Conservation (phyloP, 495 filamentous ascomycete species). For the Corynascus novoguineensis region DNA sequence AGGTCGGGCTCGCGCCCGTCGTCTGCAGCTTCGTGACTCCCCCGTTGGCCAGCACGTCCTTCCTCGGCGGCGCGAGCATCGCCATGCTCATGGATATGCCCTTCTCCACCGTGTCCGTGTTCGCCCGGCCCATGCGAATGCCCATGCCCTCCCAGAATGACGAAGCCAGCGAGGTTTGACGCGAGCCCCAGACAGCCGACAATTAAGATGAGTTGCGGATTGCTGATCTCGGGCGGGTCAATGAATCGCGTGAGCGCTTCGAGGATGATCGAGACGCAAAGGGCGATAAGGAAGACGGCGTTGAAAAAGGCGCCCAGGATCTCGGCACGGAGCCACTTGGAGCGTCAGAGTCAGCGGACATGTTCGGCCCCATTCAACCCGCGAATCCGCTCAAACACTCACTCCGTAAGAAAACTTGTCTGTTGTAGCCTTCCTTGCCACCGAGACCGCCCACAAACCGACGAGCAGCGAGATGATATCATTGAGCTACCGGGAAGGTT, state of each 20-base stretch:
- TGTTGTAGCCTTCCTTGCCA: conserved; percentile 71
- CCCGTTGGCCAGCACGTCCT: conserved; percentile 20
- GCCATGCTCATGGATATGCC: conserved; percentile 62
- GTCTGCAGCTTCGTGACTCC: conserved; percentile 20
- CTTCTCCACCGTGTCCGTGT: conserved; percentile 40
- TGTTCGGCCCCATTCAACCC: neutral
- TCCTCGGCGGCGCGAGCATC: conserved; percentile 31
- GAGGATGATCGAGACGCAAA: conserved; percentile 92
- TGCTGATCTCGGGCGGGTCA: conserved; percentile 77
- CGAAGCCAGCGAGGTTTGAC: conserved; percentile 84
- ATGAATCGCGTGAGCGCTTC: conserved; percentile 87
- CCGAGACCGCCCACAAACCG: conserved; percentile 90
- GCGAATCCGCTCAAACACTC: conserved; percentile 30
- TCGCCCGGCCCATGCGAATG: conserved; percentile 68
- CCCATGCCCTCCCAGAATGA: conserved; percentile 88
- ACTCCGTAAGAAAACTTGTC: conserved; percentile 92
- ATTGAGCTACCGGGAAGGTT: conserved; percentile 58
- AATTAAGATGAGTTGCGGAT: conserved; percentile 77
- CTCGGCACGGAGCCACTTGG: conserved; percentile 87
- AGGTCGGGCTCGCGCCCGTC: conserved; percentile 37
- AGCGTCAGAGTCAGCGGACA: conserved; percentile 29
- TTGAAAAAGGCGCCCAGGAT: conserved; percentile 93
- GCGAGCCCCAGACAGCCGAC: conserved; percentile 82
- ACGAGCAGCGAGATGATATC: conserved; percentile 92
- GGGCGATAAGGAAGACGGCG: conserved; percentile 90